Base-by-base conservation (phyloP, 2,329 filamentous ascomycete genomes). In the Colletotrichum kahawae region DNA sequence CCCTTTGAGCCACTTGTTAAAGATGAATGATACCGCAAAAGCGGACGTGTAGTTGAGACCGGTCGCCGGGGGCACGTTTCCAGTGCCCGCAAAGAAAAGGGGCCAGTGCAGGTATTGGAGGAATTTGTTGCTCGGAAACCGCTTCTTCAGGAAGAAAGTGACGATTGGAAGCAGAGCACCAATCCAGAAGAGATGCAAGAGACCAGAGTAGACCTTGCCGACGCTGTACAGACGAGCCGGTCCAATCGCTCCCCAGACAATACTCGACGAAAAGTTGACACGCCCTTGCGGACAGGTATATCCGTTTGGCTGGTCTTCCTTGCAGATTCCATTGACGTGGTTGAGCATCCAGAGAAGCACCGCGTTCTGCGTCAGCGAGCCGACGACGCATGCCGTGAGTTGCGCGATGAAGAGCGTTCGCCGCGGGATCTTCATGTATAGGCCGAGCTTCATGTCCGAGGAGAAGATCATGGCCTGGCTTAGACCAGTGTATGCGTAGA, bases 371-470 rank as follows among this genome's bases (percentile, higher is more conserved):
- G 85, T 85, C 3, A 89, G 79, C 5, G 85, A 85, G 7, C 86
- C 87, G 5, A 88, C 81, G 7, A 90, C 80, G 18, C 88, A 90
- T 5, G 90, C 91, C 33, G 92, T 90, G 12, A 92, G 84, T 77
- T 92, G 91, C 2, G 89, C 89, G 78, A 92, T 90, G 82, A 93
- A 92, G 10, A 92, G 87, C 0, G 88, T 84, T 8, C 88, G 87
- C 3, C 90, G 90, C 0, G 91, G 90, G 1, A 92, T 86, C 69
- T 92, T 90, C 88, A 91, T 84, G 71, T 85, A 85, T 38, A 84
- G 80, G 1, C 84, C 87, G 7, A 88, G 80, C 74, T 88, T 88
- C 60, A 87, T 79, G 71, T 87, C 86, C 60, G 92, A 90, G 0
- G 92, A 81, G 70, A 86, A 86, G 59, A 79, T 78, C 12, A 86